These are phyloP conservation scores for Vigna hirtella DNA, from an alignment of 306 rosid species.

Conservation along the genomic window DNA sequence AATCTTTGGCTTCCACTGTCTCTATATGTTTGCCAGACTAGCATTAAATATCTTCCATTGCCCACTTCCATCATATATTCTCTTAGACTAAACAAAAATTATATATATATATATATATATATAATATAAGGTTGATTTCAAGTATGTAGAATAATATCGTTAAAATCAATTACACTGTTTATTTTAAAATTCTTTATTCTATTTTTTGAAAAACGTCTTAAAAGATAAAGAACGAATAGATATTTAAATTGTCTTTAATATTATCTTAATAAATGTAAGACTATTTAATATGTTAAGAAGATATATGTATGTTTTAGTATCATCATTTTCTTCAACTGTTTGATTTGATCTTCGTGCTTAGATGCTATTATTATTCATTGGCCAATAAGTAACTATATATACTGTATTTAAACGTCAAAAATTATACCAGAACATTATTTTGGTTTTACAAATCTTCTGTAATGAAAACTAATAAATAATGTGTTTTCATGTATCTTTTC, in stretches of 20 bases:
- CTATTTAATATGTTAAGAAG: too few relatives aligned
- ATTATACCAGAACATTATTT: background rate
- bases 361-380: constrained; percentile 13
- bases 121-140: too few relatives aligned
- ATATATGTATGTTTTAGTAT: background rate
- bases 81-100: constrained; percentile 23
- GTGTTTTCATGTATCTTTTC: background rate
- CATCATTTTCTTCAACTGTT: constrained; percentile 10
- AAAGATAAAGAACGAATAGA: too few relatives aligned
- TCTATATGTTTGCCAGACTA: constrained; percentile 47
- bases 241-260: too few relatives aligned
- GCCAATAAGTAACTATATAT: background rate
- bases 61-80: constrained; percentile 49
- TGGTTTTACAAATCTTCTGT: background rate
- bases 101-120: too few relatives aligned
- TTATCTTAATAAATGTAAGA: too few relatives aligned
- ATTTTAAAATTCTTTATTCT: too few relatives aligned
- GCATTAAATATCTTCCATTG: constrained; percentile 38
- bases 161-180: too few relatives aligned
- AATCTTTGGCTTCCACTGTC: constrained; percentile 41
- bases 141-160: too few relatives aligned
- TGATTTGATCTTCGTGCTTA: constrained; percentile 41
- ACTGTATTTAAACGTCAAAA: background rate
- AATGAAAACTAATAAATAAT: background rate
- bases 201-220: too few relatives aligned